Evolutionary conservation across 2,329 filamentous ascomycete species (phyloP), one percentile per base, ranked within the genome.

Genomic region (Pseudogymnoascus sp.): DNA sequence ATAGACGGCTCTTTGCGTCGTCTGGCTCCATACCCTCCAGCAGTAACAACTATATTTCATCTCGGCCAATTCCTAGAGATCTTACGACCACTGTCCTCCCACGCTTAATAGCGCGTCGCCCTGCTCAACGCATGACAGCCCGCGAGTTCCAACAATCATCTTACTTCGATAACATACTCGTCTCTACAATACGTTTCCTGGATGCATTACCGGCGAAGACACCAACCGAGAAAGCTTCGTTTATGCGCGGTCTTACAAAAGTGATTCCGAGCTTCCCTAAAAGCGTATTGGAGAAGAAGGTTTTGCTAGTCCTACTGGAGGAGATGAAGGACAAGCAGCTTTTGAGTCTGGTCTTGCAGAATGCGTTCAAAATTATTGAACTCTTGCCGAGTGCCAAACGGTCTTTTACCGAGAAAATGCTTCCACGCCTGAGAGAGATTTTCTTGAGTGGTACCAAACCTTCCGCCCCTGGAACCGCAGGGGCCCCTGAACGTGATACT

Each of bases 161-260:
- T 65, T 99, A 95, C 71, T 99, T 99, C 71, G 91, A 99, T 74
- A 99, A 97, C 68, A 89, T 97, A 48, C 79, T 99, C 3, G 90
- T 99, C 19, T 96, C 92, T 0, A 96, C 94, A 0, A 96, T 99
- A 63, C 89, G 94, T 10, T 99, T 99, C 69, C 77, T 99, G 23
- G 94, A 99, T 67, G 82, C 86, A 0, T 83, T 99, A 61, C 92
- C 94, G 0, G 89, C 90, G 33, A 99, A 99, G 75, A 96, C 91
- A 1, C 81, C 89, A 0, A 89, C 84, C 63, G 94, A 99, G 70
- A 99, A 99, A 71, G 81, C 87, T 5, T 86, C 91, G 61, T 99
- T 99, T 71, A 83, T 99, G 81, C 84, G 90, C 59, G 94, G 94
- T 0, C 77, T 99, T 8, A 85, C 87, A 65, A 88, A 90, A 59